Base-by-base conservation (phyloP, 2,329 filamentous ascomycete species). In the Fusarium phyllophilum region DNA sequence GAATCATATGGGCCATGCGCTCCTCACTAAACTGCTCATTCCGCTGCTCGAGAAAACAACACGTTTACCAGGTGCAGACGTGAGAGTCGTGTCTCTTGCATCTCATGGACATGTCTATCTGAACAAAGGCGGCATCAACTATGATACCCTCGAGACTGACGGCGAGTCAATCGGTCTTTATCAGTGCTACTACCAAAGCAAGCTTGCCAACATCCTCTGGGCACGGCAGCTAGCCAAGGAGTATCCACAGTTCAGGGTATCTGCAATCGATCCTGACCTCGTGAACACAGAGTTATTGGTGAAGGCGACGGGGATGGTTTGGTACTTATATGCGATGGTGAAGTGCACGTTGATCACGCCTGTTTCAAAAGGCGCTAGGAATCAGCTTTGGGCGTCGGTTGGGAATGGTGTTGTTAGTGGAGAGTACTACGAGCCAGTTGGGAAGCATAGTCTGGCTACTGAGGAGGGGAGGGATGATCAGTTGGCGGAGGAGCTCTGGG, bases 151-250 rank as follows among this genome's bases (percentile, higher is more conserved):
- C 14, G 39, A 39, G 7, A 39, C 51, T 5, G 24, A 54, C 3
- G 51, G 51, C 8, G 14, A 54, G 14, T 39, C 51, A 3, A 29
- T 39, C 14, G 51, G 34, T 7, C 51, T 54, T 1, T 54, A 54
- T 22, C 51, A 54, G 10, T 54, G 51, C 51, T 54, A 54, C 24
- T 54, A 54, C 14, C 51, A 54, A 5, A 39, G 51, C 11, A 54
- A 54, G 1, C 51, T 54, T 18, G 51, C 34, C 24, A 54, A 54
- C 1, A 54, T 54, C 5, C 51, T 54, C 20, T 54, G 51, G 51
- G 51, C 20, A 0, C 34, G 51, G 2, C 51, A 54, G 3, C 7
- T 54, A 6, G 51, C 24, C 5, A 39, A 10, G 14, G 39, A n/a
- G 24, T 29, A 39, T 54, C 34, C 51, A 4, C 34, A 13, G 1